Evolutionary conservation across 2,329 filamentous ascomycete species (phyloP).

Genomic region (Aspergillus fructus): DNA sequence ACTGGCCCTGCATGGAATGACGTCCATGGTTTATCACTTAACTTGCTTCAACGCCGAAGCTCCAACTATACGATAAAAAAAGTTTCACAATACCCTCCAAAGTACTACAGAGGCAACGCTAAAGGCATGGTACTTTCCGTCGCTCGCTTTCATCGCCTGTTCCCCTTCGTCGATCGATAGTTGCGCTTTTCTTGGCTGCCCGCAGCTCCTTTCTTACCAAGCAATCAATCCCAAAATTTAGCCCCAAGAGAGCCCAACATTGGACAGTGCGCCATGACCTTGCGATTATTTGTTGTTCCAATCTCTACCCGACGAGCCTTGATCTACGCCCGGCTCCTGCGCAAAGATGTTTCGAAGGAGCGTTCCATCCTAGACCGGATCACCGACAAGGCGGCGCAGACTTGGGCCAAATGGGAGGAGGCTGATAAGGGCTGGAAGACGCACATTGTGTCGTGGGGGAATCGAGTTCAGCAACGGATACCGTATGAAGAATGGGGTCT

Average conservation of each 20-base stretch:
- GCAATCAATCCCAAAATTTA: constrained; percentile 6
- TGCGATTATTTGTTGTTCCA: constrained; percentile 93
- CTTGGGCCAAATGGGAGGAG: constrained; percentile 86
- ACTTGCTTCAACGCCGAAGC: neutral
- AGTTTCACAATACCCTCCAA: neutral
- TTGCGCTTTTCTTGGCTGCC: constrained; percentile 15
- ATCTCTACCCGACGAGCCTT: constrained; percentile 88
- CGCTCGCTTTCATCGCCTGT: constrained; percentile 17
- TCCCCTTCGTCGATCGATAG: constrained; percentile 23
- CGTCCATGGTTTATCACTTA: neutral
- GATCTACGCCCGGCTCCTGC: constrained; percentile 82
- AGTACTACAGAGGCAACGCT: neutral
- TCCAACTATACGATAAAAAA: neutral
- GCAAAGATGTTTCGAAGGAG: constrained; percentile 54
- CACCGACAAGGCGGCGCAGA: constrained; percentile 68
- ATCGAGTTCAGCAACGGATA: constrained; percentile 79
- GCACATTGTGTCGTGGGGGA: constrained; percentile 80
- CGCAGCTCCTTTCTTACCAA: neutral
- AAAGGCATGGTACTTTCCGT: constrained; percentile 24
- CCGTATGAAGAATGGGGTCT: constrained; percentile 97
- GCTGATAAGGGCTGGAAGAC: constrained; percentile 85
- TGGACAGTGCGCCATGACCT: constrained; percentile 42
- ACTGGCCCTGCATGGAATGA: neutral
- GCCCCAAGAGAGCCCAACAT: neutral
- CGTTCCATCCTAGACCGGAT: constrained; percentile 67